phyloP scores from a whole-genome alignment of 345 rosid genomes.

The Mangifera indica region DNA sequence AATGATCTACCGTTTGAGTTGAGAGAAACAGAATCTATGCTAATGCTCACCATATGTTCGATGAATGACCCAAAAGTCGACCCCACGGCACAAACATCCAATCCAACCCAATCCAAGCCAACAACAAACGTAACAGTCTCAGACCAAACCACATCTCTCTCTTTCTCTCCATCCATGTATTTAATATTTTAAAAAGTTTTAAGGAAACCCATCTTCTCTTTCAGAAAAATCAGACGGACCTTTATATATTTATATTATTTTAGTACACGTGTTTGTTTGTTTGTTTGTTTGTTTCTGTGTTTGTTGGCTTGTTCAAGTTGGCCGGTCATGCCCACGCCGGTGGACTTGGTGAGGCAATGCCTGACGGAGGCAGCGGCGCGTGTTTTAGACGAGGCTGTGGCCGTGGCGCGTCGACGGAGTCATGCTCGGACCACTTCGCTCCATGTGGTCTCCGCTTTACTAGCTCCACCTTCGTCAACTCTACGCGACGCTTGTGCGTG shows the following conservation, averaged over 20 bases:
- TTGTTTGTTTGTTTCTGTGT: conserved; percentile 10
- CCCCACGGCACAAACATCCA: conserved; percentile 7
- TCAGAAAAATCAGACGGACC: not conserved
- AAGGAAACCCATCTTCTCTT: conserved; percentile 26
- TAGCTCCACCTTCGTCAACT: conserved; percentile 48
- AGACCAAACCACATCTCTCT: not conserved
- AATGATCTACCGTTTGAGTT: conserved; percentile 25
- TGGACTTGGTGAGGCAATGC: conserved; percentile 54
- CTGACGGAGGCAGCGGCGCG: conserved; percentile 67
- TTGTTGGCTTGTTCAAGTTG: conserved; percentile 6
- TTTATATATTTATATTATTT: not conserved
- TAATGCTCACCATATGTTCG: conserved; percentile 37
- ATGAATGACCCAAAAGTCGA: conserved; percentile 15
- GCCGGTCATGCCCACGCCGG: conserved; percentile 72
- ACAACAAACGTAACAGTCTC: conserved; percentile 5
- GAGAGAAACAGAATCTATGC: conserved; percentile 34
- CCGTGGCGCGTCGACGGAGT: conserved; percentile 63
- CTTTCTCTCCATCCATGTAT: not conserved
- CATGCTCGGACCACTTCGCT: conserved; percentile 73
- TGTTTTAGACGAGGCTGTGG: conserved; percentile 61
- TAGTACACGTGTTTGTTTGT: not conserved
- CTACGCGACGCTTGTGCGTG: conserved; percentile 68
- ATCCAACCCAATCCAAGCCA: too few relatives aligned
- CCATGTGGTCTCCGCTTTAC: conserved; percentile 60
- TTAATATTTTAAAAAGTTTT: conserved; percentile 30